Base-by-base conservation (phyloP, 1,139 yeast species). In the Kurtzmaniella quercitrusa region DNA sequence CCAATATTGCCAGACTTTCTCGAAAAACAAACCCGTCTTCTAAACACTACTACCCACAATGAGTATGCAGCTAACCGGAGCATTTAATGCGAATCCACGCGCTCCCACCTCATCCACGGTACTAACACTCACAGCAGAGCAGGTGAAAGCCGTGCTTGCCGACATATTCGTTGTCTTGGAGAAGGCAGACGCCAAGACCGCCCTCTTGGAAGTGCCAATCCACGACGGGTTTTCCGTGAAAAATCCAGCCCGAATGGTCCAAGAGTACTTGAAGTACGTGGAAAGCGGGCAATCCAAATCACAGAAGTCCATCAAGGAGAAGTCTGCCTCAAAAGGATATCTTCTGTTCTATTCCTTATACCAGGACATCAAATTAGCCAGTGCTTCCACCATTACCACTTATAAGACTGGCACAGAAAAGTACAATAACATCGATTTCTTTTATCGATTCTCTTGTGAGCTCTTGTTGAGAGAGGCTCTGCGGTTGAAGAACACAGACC, bases 291-390 rank as follows among this genome's bases (percentile, higher is more conserved):
- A 51, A 44, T 29, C 44, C 7, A 41, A 41, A 16, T 45, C 51
- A 38, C 48, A 53, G 4, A 61, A 63, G 4, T 53, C 60, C 34
- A 52, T 69, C 18, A 31, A 41, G 9, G 48, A 53, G 8, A 66
- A 60, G 42, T 57, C 52, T 45, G 41, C 52, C 9, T 37, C 49
- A 1, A 56, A 63, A 0, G 55, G 62, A 23, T 84, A 83, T 54
- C 53, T 53, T 1, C 55, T 70, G 0, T 67, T 82, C 9, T 84
- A 82, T 53, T 66, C 65, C 39, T 54, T 89, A 12, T 88, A 77
- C 56, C 93, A 85, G 56, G 98, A 91, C 60, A 61, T 91, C 47
- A 85, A 81, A 53, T 65, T 84, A 15, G 83, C 85, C 0, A 70
- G 84, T 37, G 75, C 81, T 9, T 58, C 75, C 21, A 65, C 73